Evolutionary conservation across 257 asterid species (phyloP), one percentile per base, ranked within the genome.

Genomic region (Cinchona pubescens): DNA sequence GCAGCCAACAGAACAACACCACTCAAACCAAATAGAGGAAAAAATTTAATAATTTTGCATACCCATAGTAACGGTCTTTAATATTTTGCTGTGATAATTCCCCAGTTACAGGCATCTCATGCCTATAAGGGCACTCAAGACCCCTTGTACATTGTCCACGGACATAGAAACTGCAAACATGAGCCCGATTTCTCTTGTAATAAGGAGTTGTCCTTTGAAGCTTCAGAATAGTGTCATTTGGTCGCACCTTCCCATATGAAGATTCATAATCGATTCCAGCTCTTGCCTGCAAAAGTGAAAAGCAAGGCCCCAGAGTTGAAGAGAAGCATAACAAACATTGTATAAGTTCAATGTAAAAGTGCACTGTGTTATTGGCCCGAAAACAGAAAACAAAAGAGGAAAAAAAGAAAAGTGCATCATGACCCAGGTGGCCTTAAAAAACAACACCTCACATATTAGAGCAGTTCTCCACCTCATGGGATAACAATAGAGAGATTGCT

Each of bases 91-190:
- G 99, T 11, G 99, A 92, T 77, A 95, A 74, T 81, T 95, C 99
- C 70, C 99, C 99, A n/a, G 94, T 91, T 58, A 79, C 96, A 6
- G 99, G 99, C 99, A 92, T 95, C 84, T 95, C 98, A n/a, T 92
- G 99, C 83, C 98, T 85, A 79, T 90, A 95, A 27, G 98, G 99
- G 80, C 99, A 95, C 85, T 95, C 99, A 11, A 89, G 88, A 69
- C 99, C 99, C 88, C 99, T 91, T 64, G 97, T 92, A 81, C 99
- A 95, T 69, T 92, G 96, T 78, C 99, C 99, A 42, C 97, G 98
- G 73, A 91, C 88, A 76, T 49, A 95, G 84, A 95, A 95, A 87
- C 98, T 95, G 88, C 99, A 95, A 79, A 93, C 96, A 81, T 92
- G 99, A 12, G 98, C 99, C 73, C 96, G 81, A 77, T 95, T 95